phyloP scores from a whole-genome alignment of 1,139 yeast genomes.

The Candida neerlandica region DNA sequence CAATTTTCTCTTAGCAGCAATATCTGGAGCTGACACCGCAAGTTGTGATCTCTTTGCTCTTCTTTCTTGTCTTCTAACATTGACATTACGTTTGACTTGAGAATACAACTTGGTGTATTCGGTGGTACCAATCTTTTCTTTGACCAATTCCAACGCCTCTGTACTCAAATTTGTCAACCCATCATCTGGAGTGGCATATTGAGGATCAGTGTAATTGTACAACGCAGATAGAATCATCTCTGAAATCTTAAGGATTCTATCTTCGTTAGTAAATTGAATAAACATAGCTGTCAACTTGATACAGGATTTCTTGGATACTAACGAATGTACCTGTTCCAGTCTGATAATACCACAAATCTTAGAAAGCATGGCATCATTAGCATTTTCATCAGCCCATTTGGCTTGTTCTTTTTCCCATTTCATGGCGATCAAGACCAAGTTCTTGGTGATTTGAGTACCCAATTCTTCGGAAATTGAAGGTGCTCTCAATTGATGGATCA shows the following conservation, averaged over 20 bases:
- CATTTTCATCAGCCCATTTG: constrained; percentile 38
- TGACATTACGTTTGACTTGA: constrained; percentile 61
- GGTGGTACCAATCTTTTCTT: constrained; percentile 71
- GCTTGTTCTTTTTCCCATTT: constrained; percentile 59
- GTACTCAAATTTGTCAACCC: constrained; percentile 62
- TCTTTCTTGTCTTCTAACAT: constrained; percentile 71
- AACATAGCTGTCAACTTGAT: constrained; percentile 63
- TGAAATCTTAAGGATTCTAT: constrained; percentile 39
- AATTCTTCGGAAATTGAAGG: constrained; percentile 68
- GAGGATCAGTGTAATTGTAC: constrained; percentile 53
- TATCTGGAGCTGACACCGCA: constrained; percentile 79
- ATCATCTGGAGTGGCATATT: constrained; percentile 38
- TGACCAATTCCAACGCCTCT: constrained; percentile 72
- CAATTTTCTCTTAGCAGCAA: constrained; percentile 74
- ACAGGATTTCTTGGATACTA: constrained; percentile 64
- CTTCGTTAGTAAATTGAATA: constrained; percentile 50
- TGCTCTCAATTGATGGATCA: constrained; percentile 79
- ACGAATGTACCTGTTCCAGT: constrained; percentile 56
- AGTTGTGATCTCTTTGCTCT: constrained; percentile 74
- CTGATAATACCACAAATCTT: constrained; percentile 66
- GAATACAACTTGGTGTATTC: constrained; percentile 68
- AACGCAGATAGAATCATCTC: constrained; percentile 62
- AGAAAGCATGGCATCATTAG: constrained; percentile 64
- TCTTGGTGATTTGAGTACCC: constrained; percentile 68
- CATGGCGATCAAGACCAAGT: constrained; percentile 61